Evolutionary conservation across 2,329 filamentous ascomycete species (phyloP).

Genomic region (Penicillium sp.): DNA sequence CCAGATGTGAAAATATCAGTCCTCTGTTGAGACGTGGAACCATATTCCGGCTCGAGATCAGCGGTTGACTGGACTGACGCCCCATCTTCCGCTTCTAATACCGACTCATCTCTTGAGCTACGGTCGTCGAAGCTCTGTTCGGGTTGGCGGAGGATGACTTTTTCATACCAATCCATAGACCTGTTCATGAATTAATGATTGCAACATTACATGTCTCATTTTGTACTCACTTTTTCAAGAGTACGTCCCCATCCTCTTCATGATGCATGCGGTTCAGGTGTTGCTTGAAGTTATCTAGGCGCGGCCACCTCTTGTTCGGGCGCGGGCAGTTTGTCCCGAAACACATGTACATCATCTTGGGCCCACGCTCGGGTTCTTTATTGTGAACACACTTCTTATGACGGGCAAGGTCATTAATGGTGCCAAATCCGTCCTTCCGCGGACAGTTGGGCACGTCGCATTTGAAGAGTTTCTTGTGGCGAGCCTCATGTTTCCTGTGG

Average conservation of each 20-base stretch:
- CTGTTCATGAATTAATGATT: constrained; percentile 10
- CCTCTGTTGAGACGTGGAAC: background rate
- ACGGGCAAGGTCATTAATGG: constrained; percentile 74
- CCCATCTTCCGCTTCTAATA: constrained; percentile 17
- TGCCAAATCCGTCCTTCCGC: constrained; percentile 68
- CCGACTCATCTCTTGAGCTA: constrained; percentile 14
- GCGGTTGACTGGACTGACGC: constrained; percentile 2
- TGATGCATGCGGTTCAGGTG: constrained; percentile 70
- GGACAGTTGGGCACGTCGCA: constrained; percentile 60
- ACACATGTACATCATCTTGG: constrained; percentile 59
- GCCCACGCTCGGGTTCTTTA: constrained; percentile 45
- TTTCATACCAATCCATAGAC: constrained; percentile 37
- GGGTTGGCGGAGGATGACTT: constrained; percentile 21
- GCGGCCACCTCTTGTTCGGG: constrained; percentile 70
- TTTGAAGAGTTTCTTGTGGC: constrained; percentile 65
- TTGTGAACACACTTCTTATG: constrained; percentile 72
- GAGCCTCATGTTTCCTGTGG: constrained; percentile 68
- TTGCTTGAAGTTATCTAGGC: constrained; percentile 81
- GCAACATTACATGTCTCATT: background rate
- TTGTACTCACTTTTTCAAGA: constrained; percentile 49
- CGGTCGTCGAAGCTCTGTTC: constrained; percentile 15
- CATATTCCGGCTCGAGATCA: constrained; percentile 10
- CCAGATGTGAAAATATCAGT: constrained; percentile 3
- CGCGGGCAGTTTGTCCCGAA: constrained; percentile 55
- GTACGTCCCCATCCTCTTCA: constrained; percentile 41